Evolutionary conservation across 2,329 filamentous ascomycete genomes (phyloP), one percentile per base, ranked within the genome.

Genomic region (Rhynchosporium graminicola): DNA sequence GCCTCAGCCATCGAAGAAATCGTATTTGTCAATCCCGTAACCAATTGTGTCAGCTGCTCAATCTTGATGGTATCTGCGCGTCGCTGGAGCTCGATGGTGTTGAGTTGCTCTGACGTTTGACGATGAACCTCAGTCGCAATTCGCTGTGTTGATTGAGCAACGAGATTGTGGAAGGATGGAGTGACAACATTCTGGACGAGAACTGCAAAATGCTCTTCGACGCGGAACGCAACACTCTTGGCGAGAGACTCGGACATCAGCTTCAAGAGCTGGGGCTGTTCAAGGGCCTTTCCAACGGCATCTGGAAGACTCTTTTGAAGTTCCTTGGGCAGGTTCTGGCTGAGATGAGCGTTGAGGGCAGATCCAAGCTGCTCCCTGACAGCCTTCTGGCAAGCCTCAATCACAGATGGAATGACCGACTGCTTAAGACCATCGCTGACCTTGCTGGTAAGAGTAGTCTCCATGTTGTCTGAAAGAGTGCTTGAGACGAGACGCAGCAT

Each of bases 321-420:
- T 75, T 96, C 91, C 46, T 82, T 81, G n/a, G 85, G 81, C 2
- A 74, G 40, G 33, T 36, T 63, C 42, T 68, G 65, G n/a, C 61
- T 59, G 33, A 75, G 42, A 33, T 71, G 66, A 52, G 64, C 55
- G 15, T 68, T 67, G 60, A 97, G 77, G 64, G 86, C 86, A 66
- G 84, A 82, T 61, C 85, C 83, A 29, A 98, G 80, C 73, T 91
- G 87, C 65, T 89, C 87, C 60, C 88, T 84, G 33, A 97, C 81
- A 4, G 88, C 83, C 65, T 86, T 84, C 50, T 85, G 82, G 13
- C 90, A 86, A 47, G 87, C 81, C 57, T 87, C 83, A 46, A 87
- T 83, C 61, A 98, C 79, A 38, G 87, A 81, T 10, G 95, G 94
- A 58, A 97, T 80, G 50, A 97, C 85, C 13, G 87, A 83, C 70